These are phyloP conservation scores for Amanita pseudoporphyria DNA, from an alignment of 768 basidiomycete genomes.

Conservation along the genomic window DNA sequence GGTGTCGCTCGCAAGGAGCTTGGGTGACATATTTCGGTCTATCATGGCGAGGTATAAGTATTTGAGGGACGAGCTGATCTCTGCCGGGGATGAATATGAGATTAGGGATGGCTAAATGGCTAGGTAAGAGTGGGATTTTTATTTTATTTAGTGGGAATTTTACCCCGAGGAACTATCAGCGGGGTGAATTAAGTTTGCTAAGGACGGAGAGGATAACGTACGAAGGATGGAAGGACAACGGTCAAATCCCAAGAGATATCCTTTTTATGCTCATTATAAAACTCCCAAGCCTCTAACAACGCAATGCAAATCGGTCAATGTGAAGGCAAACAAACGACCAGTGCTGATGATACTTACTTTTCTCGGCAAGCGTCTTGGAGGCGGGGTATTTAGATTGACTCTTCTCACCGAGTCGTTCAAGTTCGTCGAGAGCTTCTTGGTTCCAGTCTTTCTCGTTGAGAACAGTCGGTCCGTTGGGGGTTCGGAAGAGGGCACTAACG, in stretches of 20 bases:
- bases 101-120: constrained; percentile 27
- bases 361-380: constrained; percentile 59
- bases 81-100: constrained; percentile 22
- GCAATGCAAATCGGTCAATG: too few relatives aligned
- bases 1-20: constrained; percentile 12
- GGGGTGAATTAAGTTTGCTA: not conserved
- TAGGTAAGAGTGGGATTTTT: too few relatives aligned
- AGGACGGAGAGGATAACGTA: constrained; percentile 13
- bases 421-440: constrained; percentile 32
- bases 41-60: constrained; percentile 20
- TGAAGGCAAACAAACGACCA: too few relatives aligned
- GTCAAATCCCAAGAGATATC: constrained; percentile 41
- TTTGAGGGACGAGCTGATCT: constrained; percentile 30
- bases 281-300: constrained; percentile 39
- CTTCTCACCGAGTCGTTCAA: constrained; percentile 34
- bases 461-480: constrained; percentile 11
- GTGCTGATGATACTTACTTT: too few relatives aligned
- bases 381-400: constrained; percentile 42
- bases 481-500: constrained; percentile 32
- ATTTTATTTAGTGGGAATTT: too few relatives aligned
- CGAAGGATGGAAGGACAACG: constrained; percentile 45
- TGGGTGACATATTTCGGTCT: constrained; percentile 10
- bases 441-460: constrained; percentile 55
- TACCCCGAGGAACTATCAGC: too few relatives aligned
- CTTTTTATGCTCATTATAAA: constrained; percentile 31